Evolutionary conservation across 2,329 filamentous ascomycete genomes (phyloP), one percentile per base, ranked within the genome.

Genomic region (Pseudocercospora fijiensis): DNA sequence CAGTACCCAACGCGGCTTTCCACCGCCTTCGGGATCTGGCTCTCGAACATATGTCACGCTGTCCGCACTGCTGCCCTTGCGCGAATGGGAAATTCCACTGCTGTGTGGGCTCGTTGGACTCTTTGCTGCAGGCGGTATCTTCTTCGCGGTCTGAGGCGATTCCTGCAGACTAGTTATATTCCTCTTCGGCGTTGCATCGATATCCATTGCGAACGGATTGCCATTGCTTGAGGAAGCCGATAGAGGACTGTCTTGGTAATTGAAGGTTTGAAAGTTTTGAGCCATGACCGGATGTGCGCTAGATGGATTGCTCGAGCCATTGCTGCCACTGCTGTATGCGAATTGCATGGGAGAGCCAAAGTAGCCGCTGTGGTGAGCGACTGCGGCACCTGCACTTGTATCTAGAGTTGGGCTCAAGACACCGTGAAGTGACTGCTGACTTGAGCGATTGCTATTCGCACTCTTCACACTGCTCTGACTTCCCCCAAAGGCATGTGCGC

Each of bases 31-130:
- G 52, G 87, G 85, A 71, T 89, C 86, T 65, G 83, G 83, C 66
- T 85, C 83, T n/a, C 79, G 76, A 2, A 84, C 81, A 74, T 92
- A 92, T 6, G 88, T 88, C 33, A 92, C 86, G 66, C 87, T 90
- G 68, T 90, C 89, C 1, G 86, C 81, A 52, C 85, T 89, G 57
- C 83, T 79, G 8, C 76, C 77, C 51, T 76, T 79, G 24, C 79
- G 58, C 16, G 70, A 70, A 56, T 73, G 73, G 26, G 64, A 45
- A 13, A 33, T 24, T 30, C 47, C 49, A 30, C 55, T 58, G 20
- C 28, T 49, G 13, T 62, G 43, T 24, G 53, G 58, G 24, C 57
- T 57, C 28, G 60, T 62, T 3, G 63, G 63, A 26, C 59, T 65
- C 55, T 59, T 62, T 41, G 58, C 53, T 13, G 58, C 56, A 1